Evolutionary conservation across 257 asterid genomes (phyloP).

Genomic region (Cynanchum wilfordii): DNA sequence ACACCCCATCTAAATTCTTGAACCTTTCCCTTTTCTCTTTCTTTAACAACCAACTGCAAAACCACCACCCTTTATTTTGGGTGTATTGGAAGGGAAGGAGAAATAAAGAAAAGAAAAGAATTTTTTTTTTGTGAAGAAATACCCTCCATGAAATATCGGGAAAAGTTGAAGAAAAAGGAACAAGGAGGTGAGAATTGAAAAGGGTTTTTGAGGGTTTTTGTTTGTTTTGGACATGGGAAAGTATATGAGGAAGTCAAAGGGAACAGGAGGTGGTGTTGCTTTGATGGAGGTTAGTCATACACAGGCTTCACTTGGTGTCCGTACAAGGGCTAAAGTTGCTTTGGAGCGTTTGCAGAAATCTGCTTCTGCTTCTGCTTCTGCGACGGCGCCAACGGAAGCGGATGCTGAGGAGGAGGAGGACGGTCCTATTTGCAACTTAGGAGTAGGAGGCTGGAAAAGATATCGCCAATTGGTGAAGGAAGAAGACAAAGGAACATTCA

Average conservation of each 20-base stretch:
- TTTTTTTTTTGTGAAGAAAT: too few species aligned
- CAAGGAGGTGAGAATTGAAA: not conserved
- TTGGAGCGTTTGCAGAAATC: slow-evolving; percentile 27
- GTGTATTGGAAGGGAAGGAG: not conserved
- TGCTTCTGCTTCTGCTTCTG: not conserved
- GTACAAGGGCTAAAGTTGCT: slow-evolving; percentile 38
- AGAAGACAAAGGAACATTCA: slow-evolving; percentile 16
- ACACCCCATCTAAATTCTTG: not conserved
- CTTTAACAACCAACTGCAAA: slow-evolving; percentile 21
- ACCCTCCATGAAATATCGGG: not conserved
- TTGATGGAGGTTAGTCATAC: slow-evolving; percentile 22
- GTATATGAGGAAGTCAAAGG: slow-evolving; percentile 31
- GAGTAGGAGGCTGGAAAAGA: slow-evolving; percentile 22
- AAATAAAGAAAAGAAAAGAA: too few species aligned
- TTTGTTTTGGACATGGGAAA: slow-evolving; percentile 23
- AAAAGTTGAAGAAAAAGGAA: not conserved
- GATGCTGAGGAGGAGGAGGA: slow-evolving; percentile 6
- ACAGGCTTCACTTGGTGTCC: slow-evolving; percentile 27
- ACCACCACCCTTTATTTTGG: not conserved
- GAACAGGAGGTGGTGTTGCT: slow-evolving; percentile 15
- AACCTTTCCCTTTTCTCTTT: not conserved
- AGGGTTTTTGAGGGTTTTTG: not conserved
- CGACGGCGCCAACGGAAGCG: not conserved
- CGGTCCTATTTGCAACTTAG: slow-evolving; percentile 34
- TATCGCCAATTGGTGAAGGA: slow-evolving; percentile 18